phyloP scores from a whole-genome alignment of 805 yeast genomes.

The Lipomyces orientalis region DNA sequence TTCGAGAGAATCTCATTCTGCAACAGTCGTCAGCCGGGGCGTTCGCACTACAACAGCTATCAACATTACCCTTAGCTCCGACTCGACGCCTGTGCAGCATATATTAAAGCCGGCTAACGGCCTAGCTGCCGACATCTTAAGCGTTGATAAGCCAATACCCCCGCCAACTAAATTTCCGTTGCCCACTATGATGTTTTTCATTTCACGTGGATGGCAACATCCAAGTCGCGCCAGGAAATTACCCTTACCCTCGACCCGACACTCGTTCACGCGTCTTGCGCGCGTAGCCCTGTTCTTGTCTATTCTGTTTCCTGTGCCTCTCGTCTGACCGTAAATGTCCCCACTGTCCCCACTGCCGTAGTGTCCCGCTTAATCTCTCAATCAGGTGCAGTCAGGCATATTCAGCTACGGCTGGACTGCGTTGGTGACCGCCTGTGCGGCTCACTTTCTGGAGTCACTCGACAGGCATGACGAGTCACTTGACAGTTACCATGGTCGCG shows the following conservation, averaged over 20 bases:
- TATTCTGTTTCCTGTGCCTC: no score
- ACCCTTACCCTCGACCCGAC: background rate
- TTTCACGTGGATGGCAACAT: background rate
- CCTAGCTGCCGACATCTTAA: background rate
- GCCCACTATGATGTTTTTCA: background rate
- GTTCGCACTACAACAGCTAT: background rate
- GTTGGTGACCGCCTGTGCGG: no score
- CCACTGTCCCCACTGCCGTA: no score
- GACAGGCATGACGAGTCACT: no score
- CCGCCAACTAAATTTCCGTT: background rate
- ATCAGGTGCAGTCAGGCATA: no score
- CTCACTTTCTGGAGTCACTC: no score
- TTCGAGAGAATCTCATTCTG: conserved; percentile 27
- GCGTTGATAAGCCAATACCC: background rate
- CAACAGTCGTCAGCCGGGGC: background rate
- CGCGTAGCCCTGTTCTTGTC: no score
- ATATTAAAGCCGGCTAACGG: conserved; percentile 31
- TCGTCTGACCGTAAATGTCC: no score
- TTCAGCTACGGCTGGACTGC: no score
- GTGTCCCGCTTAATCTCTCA: no score
- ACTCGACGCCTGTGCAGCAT: conserved; percentile 33
- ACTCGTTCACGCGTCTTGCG: no score
- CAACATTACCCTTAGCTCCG: conserved; percentile 17
- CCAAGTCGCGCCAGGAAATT: background rate
- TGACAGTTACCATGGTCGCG: no score